Evolutionary conservation across 257 asterid genomes (phyloP), one percentile per base, ranked within the genome.

Genomic region (Nyctanthes arbortristis): DNA sequence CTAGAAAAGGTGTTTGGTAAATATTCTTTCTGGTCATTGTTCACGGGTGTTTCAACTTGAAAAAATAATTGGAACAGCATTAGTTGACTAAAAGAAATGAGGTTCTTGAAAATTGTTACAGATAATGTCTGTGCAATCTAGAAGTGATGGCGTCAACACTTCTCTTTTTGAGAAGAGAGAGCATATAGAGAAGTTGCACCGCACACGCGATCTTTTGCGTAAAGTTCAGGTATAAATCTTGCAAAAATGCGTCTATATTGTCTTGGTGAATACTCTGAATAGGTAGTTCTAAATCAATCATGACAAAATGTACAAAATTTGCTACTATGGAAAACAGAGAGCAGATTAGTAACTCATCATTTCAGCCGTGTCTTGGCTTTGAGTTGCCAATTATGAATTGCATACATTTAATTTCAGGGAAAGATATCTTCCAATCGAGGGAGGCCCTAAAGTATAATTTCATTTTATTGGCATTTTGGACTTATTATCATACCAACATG

Each of bases 101-200:
- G 16, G 33, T 34, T n/a, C n/a, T n/a, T n/a, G n/a, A n/a, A n/a
- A 61, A 65, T 67, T 64, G 63, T 75, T 81, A 65, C 90, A 94
- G 99, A 94, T 94, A 82, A 86, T 84, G 70, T 89, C 99, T 30
- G 99, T 94, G 74, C 99, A 94, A 75, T 89, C 96, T 75, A 87
- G 86, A 81, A 94, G 95, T 75, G 99, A 94, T 74, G 93, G 97
- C 73, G 99, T 94, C 75, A 94, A 94, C 83, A 91, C 92, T 69
- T 91, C 98, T 80, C 96, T 94, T 61, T 84, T 87, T 36, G 91
- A 88, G 76, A 94, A 91, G 95, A 89, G 98, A 83, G 98, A 89
- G 75, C 97, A 94, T 61, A 89, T 94, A 66, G 99, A 94, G 85
- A 94, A 94, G 77, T 83, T 94, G 85, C 99, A 94, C 71, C 92